Conservation (phyloP, 1,284 basidiomycete genomes). For the Tylopilus orsonianus region DNA sequence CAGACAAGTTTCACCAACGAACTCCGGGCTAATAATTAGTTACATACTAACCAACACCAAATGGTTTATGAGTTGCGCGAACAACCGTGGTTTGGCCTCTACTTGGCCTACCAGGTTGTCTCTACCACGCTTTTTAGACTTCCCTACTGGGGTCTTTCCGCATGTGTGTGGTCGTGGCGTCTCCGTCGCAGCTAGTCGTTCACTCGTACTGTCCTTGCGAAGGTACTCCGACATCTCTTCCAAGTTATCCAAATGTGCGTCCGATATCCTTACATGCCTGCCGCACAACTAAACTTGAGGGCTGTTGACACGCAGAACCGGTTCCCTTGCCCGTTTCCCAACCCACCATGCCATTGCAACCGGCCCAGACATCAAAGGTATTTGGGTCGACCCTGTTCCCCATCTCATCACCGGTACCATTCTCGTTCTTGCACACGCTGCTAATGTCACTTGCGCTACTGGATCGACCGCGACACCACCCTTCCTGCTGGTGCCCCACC, state of each 20-base stretch:
- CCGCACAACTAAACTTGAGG: not conserved
- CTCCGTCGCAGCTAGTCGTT: conserved; percentile 30
- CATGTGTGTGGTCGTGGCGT: conserved; percentile 25
- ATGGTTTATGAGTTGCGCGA: conserved; percentile 24
- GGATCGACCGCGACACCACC: conserved; percentile 31
- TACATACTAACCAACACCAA: not conserved
- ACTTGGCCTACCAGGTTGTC: conserved; percentile 42
- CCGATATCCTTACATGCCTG: too few species aligned
- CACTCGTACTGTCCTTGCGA: conserved; percentile 19
- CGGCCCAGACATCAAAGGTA: conserved; percentile 20
- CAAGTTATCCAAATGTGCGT: conserved; percentile 20
- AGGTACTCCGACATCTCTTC: conserved; percentile 16
- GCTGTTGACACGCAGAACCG: too few species aligned
- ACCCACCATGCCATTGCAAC: conserved; percentile 19
- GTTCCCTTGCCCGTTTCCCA: conserved; percentile 13
- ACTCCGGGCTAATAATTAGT: too few species aligned
- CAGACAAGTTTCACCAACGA: too few species aligned
- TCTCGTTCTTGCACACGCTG: conserved; percentile 13
- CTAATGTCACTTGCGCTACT: conserved; percentile 37
- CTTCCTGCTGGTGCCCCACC: conserved; percentile 22
- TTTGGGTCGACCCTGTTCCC: conserved; percentile 25
- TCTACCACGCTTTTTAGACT: conserved; percentile 45
- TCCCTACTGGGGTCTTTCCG: conserved; percentile 45
- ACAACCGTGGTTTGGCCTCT: conserved; percentile 34
- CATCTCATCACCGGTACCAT: conserved; percentile 24